These are phyloP conservation scores for Aspergillus clavatus DNA, from an alignment of 2,329 filamentous ascomycete genomes.

Conservation along the genomic window DNA sequence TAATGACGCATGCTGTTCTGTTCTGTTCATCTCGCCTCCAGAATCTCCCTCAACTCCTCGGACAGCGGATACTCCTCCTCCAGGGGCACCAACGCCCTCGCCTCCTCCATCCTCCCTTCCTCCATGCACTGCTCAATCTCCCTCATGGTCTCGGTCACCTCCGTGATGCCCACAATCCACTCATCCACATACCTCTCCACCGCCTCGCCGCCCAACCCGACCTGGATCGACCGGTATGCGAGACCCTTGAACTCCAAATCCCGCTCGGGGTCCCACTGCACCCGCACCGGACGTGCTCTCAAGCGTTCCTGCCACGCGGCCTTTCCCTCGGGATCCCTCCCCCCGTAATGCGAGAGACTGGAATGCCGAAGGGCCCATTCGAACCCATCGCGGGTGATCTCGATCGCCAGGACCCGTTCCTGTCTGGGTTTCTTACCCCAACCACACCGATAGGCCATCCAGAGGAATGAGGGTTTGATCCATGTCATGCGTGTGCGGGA, in stretches of 20 bases:
- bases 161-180: slow-evolving; percentile 53
- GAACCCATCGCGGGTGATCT: slow-evolving; percentile 51
- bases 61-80: slow-evolving; percentile 13
- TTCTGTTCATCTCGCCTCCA: slow-evolving; percentile 15
- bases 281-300: slow-evolving; percentile 39
- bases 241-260: slow-evolving; percentile 44
- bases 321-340: slow-evolving; percentile 14
- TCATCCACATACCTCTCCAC: slow-evolving; percentile 46
- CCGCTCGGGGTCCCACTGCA: slow-evolving; percentile 63
- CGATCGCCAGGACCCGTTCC: slow-evolving; percentile 54
- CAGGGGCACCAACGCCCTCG: slow-evolving; percentile 6
- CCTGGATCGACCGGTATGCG: slow-evolving; percentile 55
- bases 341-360: slow-evolving; percentile 24
- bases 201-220: slow-evolving; percentile 51
- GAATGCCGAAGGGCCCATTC: slow-evolving; percentile 41
- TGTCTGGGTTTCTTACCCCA: slow-evolving; percentile 55
- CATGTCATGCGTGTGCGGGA: slow-evolving; percentile 57
- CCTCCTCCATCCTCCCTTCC: slow-evolving; percentile 33
- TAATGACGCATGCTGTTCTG: too few species aligned
- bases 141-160: slow-evolving; percentile 53
- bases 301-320: slow-evolving; percentile 16
- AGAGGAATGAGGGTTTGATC: slow-evolving; percentile 60
- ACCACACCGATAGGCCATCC: slow-evolving; percentile 61
- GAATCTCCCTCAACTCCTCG: slow-evolving; percentile 6
- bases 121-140: slow-evolving; percentile 47